Evolutionary conservation across 768 basidiomycete species (phyloP), one percentile per base, ranked within the genome.

Genomic region (Kwoniella shandongensis): DNA sequence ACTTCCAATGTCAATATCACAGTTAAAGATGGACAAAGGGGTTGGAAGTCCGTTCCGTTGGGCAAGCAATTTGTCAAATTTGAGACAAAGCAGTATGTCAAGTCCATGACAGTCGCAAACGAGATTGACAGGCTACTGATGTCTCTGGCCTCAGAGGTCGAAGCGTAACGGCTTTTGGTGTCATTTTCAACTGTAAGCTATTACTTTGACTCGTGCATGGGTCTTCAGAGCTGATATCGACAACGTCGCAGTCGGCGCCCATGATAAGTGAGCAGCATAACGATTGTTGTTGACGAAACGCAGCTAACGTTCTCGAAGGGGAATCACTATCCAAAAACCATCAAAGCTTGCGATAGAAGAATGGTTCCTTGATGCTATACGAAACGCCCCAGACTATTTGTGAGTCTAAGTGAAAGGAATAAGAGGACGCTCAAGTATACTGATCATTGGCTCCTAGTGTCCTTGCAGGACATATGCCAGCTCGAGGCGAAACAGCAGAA

Each of bases 1-100:
- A 85, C 89, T 1, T 88, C 86, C 1, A 94, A 94, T 66, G 88
- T 84, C 53, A 88, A 93, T 77, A 88, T 94, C 70, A 91, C 89
- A 1, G 69, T 87, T 10, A 60, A 80, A 15, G 81, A 82, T 65
- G 65, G 77, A 38, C 52, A 74, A 13, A 79, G 78, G 15, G 57
- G 77, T 23, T 59, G 56, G 1, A 71, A 51, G 7, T 65, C 62
- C 22, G 63, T 65, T 1, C 68, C 74, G 32, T 45, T 76, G 10
- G 71, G 62, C 83, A 83, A 80, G 42, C 84, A 84, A 15, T 88
- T 81, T 66, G 77, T 79, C 23, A 90, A 88, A 73, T 90, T 90
- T 78, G 83, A 79, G 54, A 91, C 89, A 2, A 74, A 79, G 55
- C 85, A 84, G 88, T 89, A 59, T 50, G 83, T 18, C 15, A 13